Base-by-base conservation (phyloP, 1,139 yeast species). In the Lodderomyces metapsilosis region DNA sequence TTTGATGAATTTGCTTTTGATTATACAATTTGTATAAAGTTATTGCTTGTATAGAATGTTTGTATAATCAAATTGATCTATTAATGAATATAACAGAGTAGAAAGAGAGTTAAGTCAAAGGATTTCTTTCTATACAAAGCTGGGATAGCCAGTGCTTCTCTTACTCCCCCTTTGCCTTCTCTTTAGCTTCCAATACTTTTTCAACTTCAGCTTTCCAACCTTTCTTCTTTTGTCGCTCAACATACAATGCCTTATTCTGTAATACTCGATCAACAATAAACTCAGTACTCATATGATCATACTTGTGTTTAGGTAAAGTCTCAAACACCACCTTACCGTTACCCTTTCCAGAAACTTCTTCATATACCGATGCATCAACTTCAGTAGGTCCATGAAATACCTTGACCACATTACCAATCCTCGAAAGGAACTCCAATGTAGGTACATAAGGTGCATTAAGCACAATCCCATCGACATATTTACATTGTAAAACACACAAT, bases 401-500 rank as follows among this genome's bases (percentile, higher is more conserved):
- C 27, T 63, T 66, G 3, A 52, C 49, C n/a, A 81, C 73, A 6
- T 72, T 70, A 37, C 74, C 65, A 37, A 71, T 59, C 37, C 58
- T 52, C 13, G 52, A 42, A 82, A 56, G 30, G 48, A 72, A 82
- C 4, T 56, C 51, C 8, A 41, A 38, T 7, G 71, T 65, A 9
- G 86, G 80, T 6, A 54, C 52, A 54, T 71, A 78, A 3, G 94
- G 94, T 1, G 88, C 87, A 3, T 82, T 85, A 40, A 86, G 62
- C 4, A 86, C 66, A 9, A 88, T 72, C 0, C 85, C 88, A 57
- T 89, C 95, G 22, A 91, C 91, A 52, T 84, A 86, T 45, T 77
- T 76, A 62, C 97, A 88, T 61, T 91, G 96, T 52, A 92, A 67
- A 8, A 88, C 92, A 61, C 96, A 88, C 48, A 92, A 68, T 0